Base-by-base conservation (phyloP, 306 rosid species). In the Urtica urens region DNA sequence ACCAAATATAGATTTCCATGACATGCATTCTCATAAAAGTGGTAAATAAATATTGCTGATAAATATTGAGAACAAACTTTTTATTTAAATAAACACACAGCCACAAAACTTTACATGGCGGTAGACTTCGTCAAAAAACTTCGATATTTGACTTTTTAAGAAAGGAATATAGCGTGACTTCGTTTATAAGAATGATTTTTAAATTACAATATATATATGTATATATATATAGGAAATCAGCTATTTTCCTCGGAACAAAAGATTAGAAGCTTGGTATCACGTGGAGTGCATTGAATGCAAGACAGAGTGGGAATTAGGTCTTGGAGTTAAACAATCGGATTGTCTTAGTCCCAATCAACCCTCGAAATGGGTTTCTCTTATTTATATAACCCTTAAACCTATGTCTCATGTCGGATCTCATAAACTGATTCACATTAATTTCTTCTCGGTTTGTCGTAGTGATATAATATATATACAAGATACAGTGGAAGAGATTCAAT, bases 221-320 rank as follows among this genome's bases (percentile, higher is more conserved):
- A 49, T n/a, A 54, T 38, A 62, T 58, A 63, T 31, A 43, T 57
- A 77, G 64, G 40, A 72, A 56, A 43, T 54, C 74, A 53, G 74
- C 52, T 63, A 70, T 58, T 62, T 66, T 51, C 41, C 79, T 79
- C 65, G 77, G 71, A 59, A 65, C 68, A 74, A 23, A 67, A 77
- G 73, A 68, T 68, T 65, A 58, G 76, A 68, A 67, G 69, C 55
- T 55, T 60, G 75, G 78, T 76, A 72, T 73, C 95, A 69, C 72
- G 93, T 78, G 80, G 64, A 63, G 63, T 41, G 63, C 93, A 86
- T 76, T 76, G 45, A 73, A 78, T 76, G 71, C 79, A 43, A 55
- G 63, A 53, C 67, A 56, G 63, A 46, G 56, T 44, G 79, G 55
- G 4, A 10, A 72, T 30, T 39, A 59, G 60, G 69, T 61, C 67